A percentile compares a stretch with the other conserved stretches of the same genome.
These are phyloP conservation scores for Vitis labrusca DNA, from an alignment of 164 flowering plant species.

Conservation along the genomic window DNA sequence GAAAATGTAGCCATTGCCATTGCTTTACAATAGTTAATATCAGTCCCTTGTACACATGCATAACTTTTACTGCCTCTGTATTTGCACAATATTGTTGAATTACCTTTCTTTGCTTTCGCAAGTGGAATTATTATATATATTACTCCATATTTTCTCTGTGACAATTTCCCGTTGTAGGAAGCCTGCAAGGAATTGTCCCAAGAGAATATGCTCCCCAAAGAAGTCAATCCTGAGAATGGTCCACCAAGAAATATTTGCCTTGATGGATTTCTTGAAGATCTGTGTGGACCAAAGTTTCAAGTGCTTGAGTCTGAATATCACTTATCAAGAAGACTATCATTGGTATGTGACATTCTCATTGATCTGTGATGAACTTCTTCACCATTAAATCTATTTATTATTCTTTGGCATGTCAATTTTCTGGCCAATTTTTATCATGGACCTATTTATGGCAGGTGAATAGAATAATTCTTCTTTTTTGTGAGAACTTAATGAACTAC, in stretches of 20 bases:
- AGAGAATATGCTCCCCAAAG: constrained; percentile 21
- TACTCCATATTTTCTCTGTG: neutral
- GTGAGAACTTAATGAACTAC: neutral
- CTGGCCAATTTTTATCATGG: neutral
- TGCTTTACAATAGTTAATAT: too few species aligned
- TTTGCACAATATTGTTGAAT: too few species aligned
- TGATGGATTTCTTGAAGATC: constrained; percentile 35
- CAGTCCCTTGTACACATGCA: too few species aligned
- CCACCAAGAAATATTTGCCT: constrained; percentile 23
- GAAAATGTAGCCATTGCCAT: too few species aligned
- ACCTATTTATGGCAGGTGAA: neutral
- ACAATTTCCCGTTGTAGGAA: constrained; percentile 38
- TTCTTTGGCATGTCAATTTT: neutral
- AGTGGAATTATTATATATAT: too few species aligned
- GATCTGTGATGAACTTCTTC: neutral
- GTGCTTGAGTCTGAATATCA: constrained; percentile 61
- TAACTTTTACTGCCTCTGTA: too few species aligned
- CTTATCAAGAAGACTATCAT: constrained; percentile 41
- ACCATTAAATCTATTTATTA: neutral
- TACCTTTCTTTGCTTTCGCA: too few species aligned
- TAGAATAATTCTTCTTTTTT: neutral
- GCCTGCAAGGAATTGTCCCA: constrained; percentile 30
- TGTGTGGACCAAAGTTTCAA: constrained; percentile 51
- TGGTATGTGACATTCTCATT: constrained; percentile 35
- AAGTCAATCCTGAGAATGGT: constrained; percentile 23